Percentiles rank a stretch among this genome's conserved stretches.
Evolutionary conservation across 257 asterid genomes (phyloP).

Genomic region (Linderniella brevidens): DNA sequence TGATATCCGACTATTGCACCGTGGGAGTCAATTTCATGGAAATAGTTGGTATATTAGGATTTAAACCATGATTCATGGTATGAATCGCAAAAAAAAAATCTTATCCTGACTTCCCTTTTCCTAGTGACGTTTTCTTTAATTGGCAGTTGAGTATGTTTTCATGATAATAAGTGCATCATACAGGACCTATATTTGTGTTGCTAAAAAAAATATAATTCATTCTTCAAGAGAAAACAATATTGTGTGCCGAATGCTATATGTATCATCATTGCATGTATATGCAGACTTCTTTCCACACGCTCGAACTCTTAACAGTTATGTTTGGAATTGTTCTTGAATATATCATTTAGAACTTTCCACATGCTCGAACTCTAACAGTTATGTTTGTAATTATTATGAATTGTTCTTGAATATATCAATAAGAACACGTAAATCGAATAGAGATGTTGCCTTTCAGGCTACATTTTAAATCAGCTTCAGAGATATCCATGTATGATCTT

Average conservation of each 20-base stretch:
- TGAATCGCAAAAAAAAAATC: slow-evolving; percentile 6
- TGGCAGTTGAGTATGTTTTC: too few species aligned
- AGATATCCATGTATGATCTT: slow-evolving; percentile 33
- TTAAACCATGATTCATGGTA: neutral
- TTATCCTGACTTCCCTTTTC: too few species aligned
- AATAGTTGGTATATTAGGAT: too few species aligned
- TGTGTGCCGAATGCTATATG: neutral
- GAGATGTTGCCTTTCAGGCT: slow-evolving; percentile 27
- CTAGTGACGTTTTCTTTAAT: too few species aligned
- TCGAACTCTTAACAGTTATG: too few species aligned
- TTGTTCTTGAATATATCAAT: neutral
- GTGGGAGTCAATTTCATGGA: too few species aligned
- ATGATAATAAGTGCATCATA: too few species aligned
- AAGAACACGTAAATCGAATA: too few species aligned
- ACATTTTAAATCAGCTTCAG: slow-evolving; percentile 60
- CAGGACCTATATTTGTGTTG: neutral
- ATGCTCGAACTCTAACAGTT: too few species aligned
- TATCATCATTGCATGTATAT: slow-evolving; percentile 1
- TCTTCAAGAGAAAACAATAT: neutral
- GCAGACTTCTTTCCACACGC: neutral
- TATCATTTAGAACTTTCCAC: neutral
- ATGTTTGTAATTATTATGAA: too few species aligned
- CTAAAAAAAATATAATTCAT: neutral
- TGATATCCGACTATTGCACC: too few species aligned
- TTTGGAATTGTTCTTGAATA: neutral